phyloP scores from a whole-genome alignment of 2,329 filamentous ascomycete genomes.

The Aspergillaceae sp. region DNA sequence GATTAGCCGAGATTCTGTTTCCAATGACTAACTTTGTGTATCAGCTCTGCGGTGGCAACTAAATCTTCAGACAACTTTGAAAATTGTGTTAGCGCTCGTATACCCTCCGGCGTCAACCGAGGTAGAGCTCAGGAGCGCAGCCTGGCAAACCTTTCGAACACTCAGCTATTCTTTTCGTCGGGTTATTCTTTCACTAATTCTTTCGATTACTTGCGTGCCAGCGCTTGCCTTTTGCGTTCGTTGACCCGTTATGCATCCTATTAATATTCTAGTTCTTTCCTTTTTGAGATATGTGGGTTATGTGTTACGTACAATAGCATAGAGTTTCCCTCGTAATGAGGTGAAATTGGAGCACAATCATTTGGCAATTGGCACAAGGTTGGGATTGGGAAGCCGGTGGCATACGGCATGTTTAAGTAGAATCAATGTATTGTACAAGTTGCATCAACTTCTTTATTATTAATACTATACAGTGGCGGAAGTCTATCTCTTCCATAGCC shows the following conservation, averaged over 20 bases:
- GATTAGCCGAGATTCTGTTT: background rate
- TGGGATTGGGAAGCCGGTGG: background rate
- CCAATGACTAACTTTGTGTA: background rate
- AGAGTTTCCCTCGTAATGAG: constrained; percentile 11
- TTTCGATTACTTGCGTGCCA: constrained; percentile 9
- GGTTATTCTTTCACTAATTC: constrained; percentile 9
- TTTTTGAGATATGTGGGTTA: constrained; percentile 15
- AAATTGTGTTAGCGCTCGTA: constrained; percentile 31
- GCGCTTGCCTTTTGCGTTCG: constrained; percentile 15
- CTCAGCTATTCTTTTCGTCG: constrained; percentile 18
- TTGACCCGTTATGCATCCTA: constrained; percentile 17
- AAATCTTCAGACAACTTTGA: constrained; percentile 20
- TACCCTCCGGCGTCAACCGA: constrained; percentile 33
- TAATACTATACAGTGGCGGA: no score
- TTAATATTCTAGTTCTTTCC: constrained; percentile 10
- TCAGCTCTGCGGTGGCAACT: constrained; percentile 34
- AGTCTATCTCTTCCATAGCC: constrained; percentile 2
- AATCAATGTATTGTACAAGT: background rate
- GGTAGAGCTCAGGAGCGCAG: constrained; percentile 25
- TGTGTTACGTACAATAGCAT: constrained; percentile 21
- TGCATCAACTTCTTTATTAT: no score
- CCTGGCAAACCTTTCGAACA: constrained; percentile 26
- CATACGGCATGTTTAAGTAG: background rate
- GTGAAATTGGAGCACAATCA: constrained; percentile 12
- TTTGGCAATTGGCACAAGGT: constrained; percentile 4